Evolutionary conservation across 441 rosid species (phyloP), one percentile per base, ranked within the genome.

Genomic region (Adansonia gregorii): DNA sequence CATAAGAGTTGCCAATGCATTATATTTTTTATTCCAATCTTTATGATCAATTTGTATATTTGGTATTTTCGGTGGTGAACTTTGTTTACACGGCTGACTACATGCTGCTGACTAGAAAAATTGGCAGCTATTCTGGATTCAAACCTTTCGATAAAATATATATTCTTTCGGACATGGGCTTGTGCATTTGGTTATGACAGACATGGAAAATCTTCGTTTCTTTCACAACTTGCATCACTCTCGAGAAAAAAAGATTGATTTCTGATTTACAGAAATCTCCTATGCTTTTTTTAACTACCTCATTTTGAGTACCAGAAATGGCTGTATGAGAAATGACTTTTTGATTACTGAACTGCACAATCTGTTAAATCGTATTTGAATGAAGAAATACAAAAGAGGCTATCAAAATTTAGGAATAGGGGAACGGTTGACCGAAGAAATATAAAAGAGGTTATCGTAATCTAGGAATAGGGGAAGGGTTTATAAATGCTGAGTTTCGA

Each of bases 1-100:
- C 71, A 63, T 82, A 79, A 76, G 78, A 82, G 86, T 69, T 6
- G 64, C 51, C 51, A 55, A 27, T 72, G 78, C 59, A 75, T 73
- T 67, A 56, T 79, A 4, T 17, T 71, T 67, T 70, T 46, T 10
- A 4, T 48, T 59, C 63, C 73, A 22, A 51, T 67, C 60, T 49
- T 49, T 59, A 58, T 51, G 48, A n/a, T 68, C 63, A 52, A 54
- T 51, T 9, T 41, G 60, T 45, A 51, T 35, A 41, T 68, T 45
- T 59, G 17, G 61, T 39, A n/a, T 52, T 46, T 67, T 4, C 48
- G 1, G 17, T 24, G 27, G 7, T 49, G 73, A 14, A 51, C 14
- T 7, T 24, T 6, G 19, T 69, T 69, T 69, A 69, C 58, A 49
- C 24, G 58, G 59, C 7, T 10, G 72, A 68, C 10, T 46, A 20